Base-by-base conservation (phyloP, 495 filamentous ascomycete species). In the Stereocaulon alpinum region DNA sequence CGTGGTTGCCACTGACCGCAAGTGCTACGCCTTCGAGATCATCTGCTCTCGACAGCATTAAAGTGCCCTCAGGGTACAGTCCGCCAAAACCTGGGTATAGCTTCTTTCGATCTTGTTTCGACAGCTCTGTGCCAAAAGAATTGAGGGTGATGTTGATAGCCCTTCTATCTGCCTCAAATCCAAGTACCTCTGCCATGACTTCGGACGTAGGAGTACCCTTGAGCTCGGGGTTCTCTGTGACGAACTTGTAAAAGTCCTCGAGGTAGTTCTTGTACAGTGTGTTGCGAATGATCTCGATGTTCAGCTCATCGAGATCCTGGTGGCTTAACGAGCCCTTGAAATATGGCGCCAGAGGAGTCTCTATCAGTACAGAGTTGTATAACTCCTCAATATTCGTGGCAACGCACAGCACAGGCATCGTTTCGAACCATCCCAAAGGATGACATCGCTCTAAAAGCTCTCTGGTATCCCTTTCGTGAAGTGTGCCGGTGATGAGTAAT, bases 101-200 rank as follows among this genome's bases (percentile, higher is more conserved):
- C 78, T 97, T 99, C 76, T 87, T 91, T 60, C 93, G 85, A 68
- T 97, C 92, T 50, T 79, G 80, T 80, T 97, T 97, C 62, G 84
- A 88, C 41, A 99, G 81, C 73, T 99, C 93, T 9, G 94, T 97
- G 58, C 94, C 93, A 67, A 99, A 97, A 12, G 93, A 97, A 76
- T 99, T 99, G 57, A 99, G 76, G 11, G 93, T 99, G 74, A 99
- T 99, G 73, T 99, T 99, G 78, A 99, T 99, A 62, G 91, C 89
- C 63, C 93, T 80, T 58, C 93, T 80, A 69, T 99, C 93, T 12
- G 94, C 93, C 74, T 99, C 93, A 69, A 97, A 99, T 70, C 93
- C 87, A 47, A 99, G 76, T 41, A 96, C 86, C 76, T 96, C 91
- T 20, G 82, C 77, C 93, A 99, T 97, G 64, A 96, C 83, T 63